Evolutionary conservation across 75 land plant genomes (phyloP).

Genomic region (Picea sitchensis): DNA sequence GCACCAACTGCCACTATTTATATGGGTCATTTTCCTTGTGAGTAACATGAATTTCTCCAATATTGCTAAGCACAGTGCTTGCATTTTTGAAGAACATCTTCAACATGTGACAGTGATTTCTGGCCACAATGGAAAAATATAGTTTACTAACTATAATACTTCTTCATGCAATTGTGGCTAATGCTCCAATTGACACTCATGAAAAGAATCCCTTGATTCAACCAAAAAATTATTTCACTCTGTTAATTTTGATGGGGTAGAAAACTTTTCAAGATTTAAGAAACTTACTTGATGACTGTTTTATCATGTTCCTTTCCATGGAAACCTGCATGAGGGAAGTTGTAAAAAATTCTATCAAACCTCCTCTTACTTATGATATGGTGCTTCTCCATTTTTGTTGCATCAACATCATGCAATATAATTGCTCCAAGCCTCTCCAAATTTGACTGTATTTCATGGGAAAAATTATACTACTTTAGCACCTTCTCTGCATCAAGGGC

Average conservation of each 20-base stretch:
- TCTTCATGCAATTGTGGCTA: too few relatives aligned
- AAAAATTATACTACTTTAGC: too few relatives aligned
- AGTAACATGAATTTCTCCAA: constrained; percentile 27
- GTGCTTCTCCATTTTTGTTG: constrained; percentile 21
- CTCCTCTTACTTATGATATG: constrained; percentile 14
- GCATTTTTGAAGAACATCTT: constrained; percentile 29
- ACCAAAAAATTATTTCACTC: too few relatives aligned
- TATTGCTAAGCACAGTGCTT: constrained; percentile 7
- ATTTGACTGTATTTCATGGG: not conserved
- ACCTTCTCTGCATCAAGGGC: too few relatives aligned
- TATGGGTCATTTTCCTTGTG: constrained; percentile 32
- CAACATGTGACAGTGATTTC: constrained; percentile 26
- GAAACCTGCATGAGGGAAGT: constrained; percentile 53
- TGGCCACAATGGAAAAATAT: not conserved
- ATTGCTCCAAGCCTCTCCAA: constrained; percentile 18
- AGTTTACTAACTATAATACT: too few relatives aligned
- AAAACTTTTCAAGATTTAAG: too few relatives aligned
- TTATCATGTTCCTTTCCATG: constrained; percentile 12
- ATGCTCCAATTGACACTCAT: too few relatives aligned
- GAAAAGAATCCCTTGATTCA: too few relatives aligned
- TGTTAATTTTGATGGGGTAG: too few relatives aligned
- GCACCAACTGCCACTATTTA: constrained; percentile 30
- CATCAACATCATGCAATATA: constrained; percentile 35
- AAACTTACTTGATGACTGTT: constrained; percentile 14
- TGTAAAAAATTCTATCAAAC: constrained; percentile 46